phyloP scores from a whole-genome alignment of 257 asterid species.

The Jasminum sambac region DNA sequence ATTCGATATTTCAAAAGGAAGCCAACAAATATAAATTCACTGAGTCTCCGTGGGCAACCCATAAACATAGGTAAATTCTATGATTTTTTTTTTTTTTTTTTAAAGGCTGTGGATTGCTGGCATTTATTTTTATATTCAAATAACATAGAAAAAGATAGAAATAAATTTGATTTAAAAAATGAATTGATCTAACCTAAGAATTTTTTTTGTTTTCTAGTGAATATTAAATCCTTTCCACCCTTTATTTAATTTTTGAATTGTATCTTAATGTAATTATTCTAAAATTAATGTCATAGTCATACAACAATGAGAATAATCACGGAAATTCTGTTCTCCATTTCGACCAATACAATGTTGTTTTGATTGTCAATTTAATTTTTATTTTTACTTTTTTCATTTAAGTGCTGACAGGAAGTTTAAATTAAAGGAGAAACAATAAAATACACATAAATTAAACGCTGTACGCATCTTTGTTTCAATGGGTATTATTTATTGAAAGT shows the following conservation, averaged over 20 bases:
- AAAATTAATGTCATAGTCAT: not conserved
- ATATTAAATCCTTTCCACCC: not conserved
- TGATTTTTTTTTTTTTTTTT: no score
- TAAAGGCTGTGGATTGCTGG: not conserved
- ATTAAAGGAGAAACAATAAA: no score
- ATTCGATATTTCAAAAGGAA: not conserved
- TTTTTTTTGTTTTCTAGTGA: not conserved
- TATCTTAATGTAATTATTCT: not conserved
- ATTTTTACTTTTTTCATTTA: no score
- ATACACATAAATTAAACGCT: no score
- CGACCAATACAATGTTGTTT: no score
- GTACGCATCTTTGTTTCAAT: no score
- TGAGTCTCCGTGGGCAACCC: no score
- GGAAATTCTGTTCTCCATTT: no score
- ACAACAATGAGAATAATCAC: not conserved
- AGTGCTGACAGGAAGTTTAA: no score
- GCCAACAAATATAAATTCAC: not conserved
- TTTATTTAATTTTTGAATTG: not conserved
- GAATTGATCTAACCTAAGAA: not conserved
- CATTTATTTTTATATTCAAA: not conserved
- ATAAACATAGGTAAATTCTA: not conserved
- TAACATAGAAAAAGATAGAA: no score
- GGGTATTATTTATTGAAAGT: no score
- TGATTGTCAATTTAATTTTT: no score
- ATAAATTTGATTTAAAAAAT: not conserved